Conservation (phyloP, 2,329 filamentous ascomycete genomes). For the Blastomyces percursus region DNA sequence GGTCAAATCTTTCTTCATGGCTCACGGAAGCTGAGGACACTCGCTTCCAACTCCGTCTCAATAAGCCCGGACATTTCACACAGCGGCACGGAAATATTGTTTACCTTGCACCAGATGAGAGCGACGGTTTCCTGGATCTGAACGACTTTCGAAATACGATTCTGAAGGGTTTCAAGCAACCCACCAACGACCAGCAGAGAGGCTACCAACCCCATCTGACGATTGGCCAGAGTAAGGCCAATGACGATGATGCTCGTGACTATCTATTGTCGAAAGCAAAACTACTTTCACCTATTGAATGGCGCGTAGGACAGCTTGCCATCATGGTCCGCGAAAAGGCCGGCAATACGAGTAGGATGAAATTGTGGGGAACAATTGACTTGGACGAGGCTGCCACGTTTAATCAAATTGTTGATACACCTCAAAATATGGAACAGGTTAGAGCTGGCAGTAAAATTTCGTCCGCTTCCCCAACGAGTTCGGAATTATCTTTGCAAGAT, state of each 20-base stretch:
- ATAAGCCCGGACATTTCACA: constrained; percentile 38
- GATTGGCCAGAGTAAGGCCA: constrained; percentile 47
- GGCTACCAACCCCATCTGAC: constrained; percentile 46
- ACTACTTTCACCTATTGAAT: constrained; percentile 40
- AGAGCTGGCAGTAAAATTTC: not conserved
- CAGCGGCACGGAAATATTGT: constrained; percentile 44
- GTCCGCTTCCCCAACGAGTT: not conserved
- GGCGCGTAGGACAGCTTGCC: constrained; percentile 40
- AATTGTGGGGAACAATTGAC: constrained; percentile 43
- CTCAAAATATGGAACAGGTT: not conserved
- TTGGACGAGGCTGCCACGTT: constrained; percentile 7
- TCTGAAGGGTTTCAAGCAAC: constrained; percentile 24
- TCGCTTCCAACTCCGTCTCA: constrained; percentile 19
- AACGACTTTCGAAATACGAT: constrained; percentile 27
- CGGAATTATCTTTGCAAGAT: not conserved
- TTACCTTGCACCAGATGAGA: constrained; percentile 24
- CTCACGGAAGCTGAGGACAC: constrained; percentile 8
- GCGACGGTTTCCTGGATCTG: constrained; percentile 17
- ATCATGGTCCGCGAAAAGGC: constrained; percentile 44
- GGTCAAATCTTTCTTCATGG: constrained; percentile 22
- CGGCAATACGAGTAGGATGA: constrained; percentile 41
- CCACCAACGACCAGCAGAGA: constrained; percentile 18
- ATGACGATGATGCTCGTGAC: constrained; percentile 36
- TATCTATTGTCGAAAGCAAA: constrained; percentile 45
- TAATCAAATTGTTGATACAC: not conserved